These are phyloP conservation scores for Rhizopogon vulgaris DNA, from an alignment of 768 basidiomycete species.

Conservation along the genomic window DNA sequence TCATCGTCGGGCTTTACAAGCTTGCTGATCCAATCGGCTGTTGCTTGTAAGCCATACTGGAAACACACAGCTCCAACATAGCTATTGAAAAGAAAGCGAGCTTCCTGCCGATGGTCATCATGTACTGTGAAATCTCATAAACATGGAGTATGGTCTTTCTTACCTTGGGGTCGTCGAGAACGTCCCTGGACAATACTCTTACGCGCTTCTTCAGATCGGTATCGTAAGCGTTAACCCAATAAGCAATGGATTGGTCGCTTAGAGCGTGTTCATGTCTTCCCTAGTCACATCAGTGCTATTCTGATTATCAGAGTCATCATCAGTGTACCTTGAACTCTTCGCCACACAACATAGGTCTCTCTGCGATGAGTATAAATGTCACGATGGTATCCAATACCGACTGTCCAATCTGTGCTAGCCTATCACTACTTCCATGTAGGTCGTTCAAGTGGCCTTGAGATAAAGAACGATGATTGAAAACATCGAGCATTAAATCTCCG, in stretches of 20 bases:
- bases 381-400: conserved; percentile 47
- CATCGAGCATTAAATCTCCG: conserved; percentile 52
- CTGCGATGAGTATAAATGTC: conserved; percentile 42
- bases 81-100: conserved; percentile 47
- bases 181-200: conserved; percentile 15
- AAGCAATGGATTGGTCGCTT: conserved; percentile 31
- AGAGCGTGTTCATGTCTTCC: conserved; percentile 18
- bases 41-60: conserved; percentile 41
- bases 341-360: conserved; percentile 36
- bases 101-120: conserved; percentile 25
- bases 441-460: neutral
- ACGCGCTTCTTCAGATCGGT: conserved; percentile 42
- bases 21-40: conserved; percentile 54
- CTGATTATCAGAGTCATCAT: neutral
- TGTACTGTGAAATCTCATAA: neutral
- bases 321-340: conserved; percentile 38
- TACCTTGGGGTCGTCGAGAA: conserved; percentile 29
- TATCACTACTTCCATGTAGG: conserved; percentile 38
- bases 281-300: neutral
- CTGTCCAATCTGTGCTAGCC: conserved; percentile 53
- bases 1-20: conserved; percentile 44
- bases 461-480: conserved; percentile 43
- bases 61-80: conserved; percentile 62
- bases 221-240: conserved; percentile 49
- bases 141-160: neutral